A percentile compares a stretch with the other conserved stretches of the same genome.
phyloP scores from a whole-genome alignment of 257 asterid genomes.

The Scutellaria baicalensis region DNA sequence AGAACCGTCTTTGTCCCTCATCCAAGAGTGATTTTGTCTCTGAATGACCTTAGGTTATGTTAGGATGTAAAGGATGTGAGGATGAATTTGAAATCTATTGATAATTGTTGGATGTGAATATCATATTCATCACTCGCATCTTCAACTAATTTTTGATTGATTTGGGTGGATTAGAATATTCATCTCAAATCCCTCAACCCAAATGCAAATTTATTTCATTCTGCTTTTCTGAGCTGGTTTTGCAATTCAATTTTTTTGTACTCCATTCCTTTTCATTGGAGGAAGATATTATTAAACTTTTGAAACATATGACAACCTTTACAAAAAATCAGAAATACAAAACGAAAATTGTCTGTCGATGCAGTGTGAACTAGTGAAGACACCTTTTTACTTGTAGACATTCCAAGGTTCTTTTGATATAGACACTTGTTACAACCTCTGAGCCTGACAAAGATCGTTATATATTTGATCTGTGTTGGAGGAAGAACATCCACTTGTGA shows the following conservation, averaged over 20 bases:
- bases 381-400: background rate
- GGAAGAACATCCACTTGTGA: background rate
- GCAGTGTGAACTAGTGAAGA: background rate
- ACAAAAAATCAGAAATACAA: background rate
- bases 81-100: too few species aligned
- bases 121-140: too few species aligned
- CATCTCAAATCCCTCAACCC: too few species aligned
- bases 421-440: slow-evolving; percentile 1
- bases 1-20: too few species aligned
- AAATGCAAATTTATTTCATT: too few species aligned
- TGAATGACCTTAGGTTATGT: too few species aligned
- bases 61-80: background rate
- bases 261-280: background rate
- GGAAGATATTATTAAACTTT: background rate
- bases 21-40: too few species aligned
- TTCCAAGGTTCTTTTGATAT: background rate
- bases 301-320: background rate
- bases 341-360: background rate
- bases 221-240: too few species aligned
- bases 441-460: background rate
- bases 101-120: too few species aligned
- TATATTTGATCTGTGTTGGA: background rate
- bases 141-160: too few species aligned
- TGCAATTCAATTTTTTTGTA: too few species aligned
- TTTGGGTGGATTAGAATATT: too few species aligned